Conservation (phyloP, 208 protist species). For the Leptomonas pyrrhocoris region DNA sequence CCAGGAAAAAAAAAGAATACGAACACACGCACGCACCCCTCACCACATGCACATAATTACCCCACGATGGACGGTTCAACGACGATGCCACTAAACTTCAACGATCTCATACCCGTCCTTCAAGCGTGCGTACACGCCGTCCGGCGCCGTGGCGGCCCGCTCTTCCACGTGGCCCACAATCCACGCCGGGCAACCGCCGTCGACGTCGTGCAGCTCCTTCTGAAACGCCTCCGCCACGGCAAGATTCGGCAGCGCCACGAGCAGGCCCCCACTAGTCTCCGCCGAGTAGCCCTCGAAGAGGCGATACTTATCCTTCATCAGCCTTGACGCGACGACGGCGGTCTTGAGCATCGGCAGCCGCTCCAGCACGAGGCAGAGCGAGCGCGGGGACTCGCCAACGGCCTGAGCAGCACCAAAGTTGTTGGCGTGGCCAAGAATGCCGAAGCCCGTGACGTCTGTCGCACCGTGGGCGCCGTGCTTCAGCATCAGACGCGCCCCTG, state of each 20-base stretch:
- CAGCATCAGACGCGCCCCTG: slow-evolving; percentile 88
- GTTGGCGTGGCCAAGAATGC: slow-evolving; percentile 93
- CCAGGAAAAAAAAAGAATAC: too few species aligned
- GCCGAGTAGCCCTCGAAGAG: slow-evolving; percentile 91
- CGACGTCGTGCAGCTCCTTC: slow-evolving; percentile 66
- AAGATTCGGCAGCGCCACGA: slow-evolving; percentile 76
- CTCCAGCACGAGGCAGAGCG: slow-evolving; percentile 80
- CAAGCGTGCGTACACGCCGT: slow-evolving; percentile 50
- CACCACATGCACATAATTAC: neutral
- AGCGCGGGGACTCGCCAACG: slow-evolving; percentile 23
- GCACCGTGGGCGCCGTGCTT: slow-evolving; percentile 88
- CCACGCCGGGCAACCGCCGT: slow-evolving; percentile 80
- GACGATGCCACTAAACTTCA: slow-evolving; percentile 39
- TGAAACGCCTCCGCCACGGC: slow-evolving; percentile 73
- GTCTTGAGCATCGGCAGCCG: slow-evolving; percentile 87
- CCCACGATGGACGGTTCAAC: neutral
- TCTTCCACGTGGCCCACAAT: slow-evolving; percentile 80
- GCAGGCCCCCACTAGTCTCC: slow-evolving; percentile 95
- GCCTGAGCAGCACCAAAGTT: slow-evolving; percentile 93
- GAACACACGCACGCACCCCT: too few species aligned
- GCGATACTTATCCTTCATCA: slow-evolving; percentile 87
- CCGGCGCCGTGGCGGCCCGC: slow-evolving; percentile 14
- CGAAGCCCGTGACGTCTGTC: slow-evolving; percentile 98
- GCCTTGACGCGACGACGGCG: slow-evolving; percentile 75
- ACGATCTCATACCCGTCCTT: slow-evolving; percentile 63